A percentile compares a stretch with the other conserved stretches of the same genome.
phyloP scores from a whole-genome alignment of 345 rosid genomes.

The Orychophragmus violaceus region DNA sequence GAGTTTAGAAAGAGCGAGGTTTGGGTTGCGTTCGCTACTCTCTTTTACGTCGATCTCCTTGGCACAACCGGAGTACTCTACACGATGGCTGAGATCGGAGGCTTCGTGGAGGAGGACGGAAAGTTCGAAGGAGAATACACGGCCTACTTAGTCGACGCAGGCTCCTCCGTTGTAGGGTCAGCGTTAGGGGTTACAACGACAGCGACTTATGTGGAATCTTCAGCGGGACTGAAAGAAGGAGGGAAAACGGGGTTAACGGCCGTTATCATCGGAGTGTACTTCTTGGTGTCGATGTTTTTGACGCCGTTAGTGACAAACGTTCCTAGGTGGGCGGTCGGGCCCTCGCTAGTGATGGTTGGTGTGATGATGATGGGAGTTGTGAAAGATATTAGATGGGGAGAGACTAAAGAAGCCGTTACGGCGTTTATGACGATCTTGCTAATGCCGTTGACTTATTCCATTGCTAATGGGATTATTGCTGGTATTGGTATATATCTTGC shows the following conservation, averaged over 20 bases:
- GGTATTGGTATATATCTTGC: conserved; percentile 66
- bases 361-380: conserved; percentile 85
- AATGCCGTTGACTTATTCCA: conserved; percentile 82
- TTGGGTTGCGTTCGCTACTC: conserved; percentile 66
- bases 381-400: conserved; percentile 65
- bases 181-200: conserved; percentile 62
- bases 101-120: conserved; percentile 52
- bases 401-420: conserved; percentile 62
- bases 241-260: conserved; percentile 90
- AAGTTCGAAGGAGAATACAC: conserved; percentile 73
- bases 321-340: conserved; percentile 93
- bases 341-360: conserved; percentile 77
- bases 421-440: conserved; percentile 80
- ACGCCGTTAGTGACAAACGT: conserved; percentile 65
- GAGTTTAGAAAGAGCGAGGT: conserved; percentile 49
- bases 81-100: conserved; percentile 82
- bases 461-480: conserved; percentile 79
- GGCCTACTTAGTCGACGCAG: conserved; percentile 74
- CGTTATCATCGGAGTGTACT: conserved; percentile 48
- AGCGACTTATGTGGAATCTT: conserved; percentile 69
- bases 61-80: conserved; percentile 66
- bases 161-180: conserved; percentile 69
- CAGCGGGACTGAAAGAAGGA: conserved; percentile 86
- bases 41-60: conserved; percentile 66
- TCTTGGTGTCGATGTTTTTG: conserved; percentile 55